Conservation (phyloP, 768 basidiomycete species). For the Kwoniella newhampshirensis region DNA sequence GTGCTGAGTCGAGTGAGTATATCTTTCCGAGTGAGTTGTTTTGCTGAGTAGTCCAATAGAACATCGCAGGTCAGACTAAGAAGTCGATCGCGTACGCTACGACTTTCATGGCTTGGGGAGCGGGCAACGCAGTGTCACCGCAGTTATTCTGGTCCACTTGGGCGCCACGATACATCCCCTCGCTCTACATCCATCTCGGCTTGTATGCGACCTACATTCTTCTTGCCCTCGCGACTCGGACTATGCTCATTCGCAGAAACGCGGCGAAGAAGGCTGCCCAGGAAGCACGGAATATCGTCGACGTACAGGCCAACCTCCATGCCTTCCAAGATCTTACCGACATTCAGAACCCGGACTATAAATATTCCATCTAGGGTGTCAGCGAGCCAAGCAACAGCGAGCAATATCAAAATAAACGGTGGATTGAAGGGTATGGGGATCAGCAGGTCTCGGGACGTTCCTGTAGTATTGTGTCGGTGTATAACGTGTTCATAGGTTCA, state of each 20-base stretch:
- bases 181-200: constrained; percentile 16
- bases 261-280: constrained; percentile 35
- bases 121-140: constrained; percentile 60
- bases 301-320: constrained; percentile 18
- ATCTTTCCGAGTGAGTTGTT: not conserved
- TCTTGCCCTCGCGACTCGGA: constrained; percentile 9
- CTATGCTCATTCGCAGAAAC: constrained; percentile 54
- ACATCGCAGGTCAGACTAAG: constrained; percentile 59
- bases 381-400: too few relatives aligned
- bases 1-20: constrained; percentile 19
- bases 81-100: constrained; percentile 59
- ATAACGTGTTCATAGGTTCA: too few relatives aligned
- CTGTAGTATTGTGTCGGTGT: too few relatives aligned
- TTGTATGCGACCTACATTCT: constrained; percentile 16
- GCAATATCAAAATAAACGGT: not conserved
- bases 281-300: not conserved
- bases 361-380: constrained; percentile 15
- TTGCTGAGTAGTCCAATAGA: constrained; percentile 22
- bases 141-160: constrained; percentile 60
- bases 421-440: too few relatives aligned
- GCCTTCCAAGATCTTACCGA: constrained; percentile 42
- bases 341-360: constrained; percentile 45
- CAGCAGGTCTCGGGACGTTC: too few relatives aligned
- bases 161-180: constrained; percentile 57
- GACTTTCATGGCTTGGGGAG: constrained; percentile 59